Conservation (phyloP, 2,329 filamentous ascomycete genomes). For the Cercospora zeina region DNA sequence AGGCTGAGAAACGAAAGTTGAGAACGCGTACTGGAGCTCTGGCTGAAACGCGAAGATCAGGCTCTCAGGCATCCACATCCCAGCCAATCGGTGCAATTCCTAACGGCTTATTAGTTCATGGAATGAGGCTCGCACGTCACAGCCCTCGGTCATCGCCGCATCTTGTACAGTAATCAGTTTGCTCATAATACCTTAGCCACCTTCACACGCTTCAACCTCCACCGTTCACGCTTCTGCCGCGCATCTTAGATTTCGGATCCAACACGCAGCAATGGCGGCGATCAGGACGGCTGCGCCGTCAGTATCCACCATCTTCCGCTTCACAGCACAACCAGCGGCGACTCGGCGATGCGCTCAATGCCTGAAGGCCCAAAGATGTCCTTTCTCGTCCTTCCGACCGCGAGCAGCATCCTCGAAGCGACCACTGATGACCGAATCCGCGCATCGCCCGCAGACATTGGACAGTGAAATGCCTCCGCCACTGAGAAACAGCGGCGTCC, state of each 20-base stretch:
- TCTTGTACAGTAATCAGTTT: conserved; percentile 11
- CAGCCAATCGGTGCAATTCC: not conserved
- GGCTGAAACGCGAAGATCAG: not conserved
- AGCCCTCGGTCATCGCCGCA: conserved; percentile 4
- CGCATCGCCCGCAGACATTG: conserved; percentile 63
- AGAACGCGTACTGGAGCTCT: conserved; percentile 3
- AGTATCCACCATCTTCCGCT: conserved; percentile 41
- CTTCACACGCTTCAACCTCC: not conserved
- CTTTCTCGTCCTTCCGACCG: conserved; percentile 46
- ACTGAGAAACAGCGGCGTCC: conserved; percentile 59
- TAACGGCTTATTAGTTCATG: conserved; percentile 8
- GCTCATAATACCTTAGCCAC: not conserved
- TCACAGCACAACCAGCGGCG: conserved; percentile 38
- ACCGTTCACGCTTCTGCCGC: not conserved
- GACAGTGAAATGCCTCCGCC: conserved; percentile 56
- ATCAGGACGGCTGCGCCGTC: conserved; percentile 35
- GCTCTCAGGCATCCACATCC: not conserved
- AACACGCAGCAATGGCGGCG: conserved; percentile 34
- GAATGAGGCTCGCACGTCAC: conserved; percentile 11
- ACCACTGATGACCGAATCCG: conserved; percentile 65
- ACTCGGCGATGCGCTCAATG: conserved; percentile 47
- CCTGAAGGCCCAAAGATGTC: conserved; percentile 43
- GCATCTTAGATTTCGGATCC: not conserved
- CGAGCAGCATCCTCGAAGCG: conserved; percentile 55
- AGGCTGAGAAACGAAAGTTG: not conserved